These are phyloP conservation scores for Auxenochlorella pyrenoidosa DNA, from an alignment of 139 green algal genomes.

Conservation along the genomic window DNA sequence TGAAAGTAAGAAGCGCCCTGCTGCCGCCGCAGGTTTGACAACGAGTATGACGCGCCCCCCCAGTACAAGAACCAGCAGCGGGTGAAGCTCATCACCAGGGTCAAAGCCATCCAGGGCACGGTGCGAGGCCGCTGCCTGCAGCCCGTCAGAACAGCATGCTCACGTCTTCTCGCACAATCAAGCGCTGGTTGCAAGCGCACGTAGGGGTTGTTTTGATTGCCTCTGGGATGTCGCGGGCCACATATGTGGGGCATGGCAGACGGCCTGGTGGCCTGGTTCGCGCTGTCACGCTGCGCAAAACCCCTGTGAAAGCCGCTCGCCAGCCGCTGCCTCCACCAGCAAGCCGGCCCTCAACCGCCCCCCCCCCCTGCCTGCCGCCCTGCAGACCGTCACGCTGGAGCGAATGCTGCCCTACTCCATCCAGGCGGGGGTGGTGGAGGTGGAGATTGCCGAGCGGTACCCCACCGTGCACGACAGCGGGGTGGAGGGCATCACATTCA, in stretches of 20 bases:
- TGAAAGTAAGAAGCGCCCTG: not conserved
- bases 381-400: conserved; percentile 2
- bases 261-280: too few species aligned
- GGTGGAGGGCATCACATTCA: conserved; percentile 27
- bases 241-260: too few species aligned
- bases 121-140: not conserved
- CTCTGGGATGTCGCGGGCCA: not conserved
- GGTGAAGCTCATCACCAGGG: not conserved
- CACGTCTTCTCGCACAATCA: too few species aligned
- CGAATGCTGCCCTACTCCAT: not conserved
- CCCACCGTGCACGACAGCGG: conserved; percentile 18
- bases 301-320: too few species aligned
- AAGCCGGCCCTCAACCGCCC: too few species aligned
- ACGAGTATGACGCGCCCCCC: not conserved
- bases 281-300: too few species aligned
- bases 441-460: not conserved
- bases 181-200: too few species aligned
- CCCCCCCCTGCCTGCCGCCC: not conserved
- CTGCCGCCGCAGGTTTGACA: conserved; percentile 8
- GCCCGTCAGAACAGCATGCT: not conserved
- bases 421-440: not conserved
- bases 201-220: too few species aligned
- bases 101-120: not conserved
- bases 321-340: too few species aligned
- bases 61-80: not conserved